These are phyloP conservation scores for Cyberlindnera mrakii DNA, from an alignment of 805 yeast genomes.

Conservation along the genomic window DNA sequence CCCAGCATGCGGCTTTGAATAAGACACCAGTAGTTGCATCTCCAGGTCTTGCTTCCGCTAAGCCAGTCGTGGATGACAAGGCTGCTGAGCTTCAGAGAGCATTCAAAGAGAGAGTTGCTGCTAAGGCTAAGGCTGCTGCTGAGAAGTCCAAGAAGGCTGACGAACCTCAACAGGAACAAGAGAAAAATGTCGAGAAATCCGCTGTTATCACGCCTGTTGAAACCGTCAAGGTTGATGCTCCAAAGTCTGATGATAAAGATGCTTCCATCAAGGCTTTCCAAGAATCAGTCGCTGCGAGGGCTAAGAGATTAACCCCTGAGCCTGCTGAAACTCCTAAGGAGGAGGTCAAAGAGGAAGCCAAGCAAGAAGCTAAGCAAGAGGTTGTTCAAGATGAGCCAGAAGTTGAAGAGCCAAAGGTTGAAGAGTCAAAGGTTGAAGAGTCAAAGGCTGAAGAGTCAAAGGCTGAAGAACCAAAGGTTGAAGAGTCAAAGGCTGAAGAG, in stretches of 20 bases:
- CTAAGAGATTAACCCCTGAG: conserved; percentile 2
- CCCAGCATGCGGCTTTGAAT: conserved; percentile 10
- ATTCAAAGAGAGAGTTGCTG: conserved; percentile 11
- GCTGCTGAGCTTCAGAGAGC: conserved; percentile 6
- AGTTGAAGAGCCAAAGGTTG: conserved; percentile 1
- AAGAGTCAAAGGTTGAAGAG: conserved; percentile 4
- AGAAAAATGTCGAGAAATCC: background rate
- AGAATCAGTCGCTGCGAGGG: conserved; percentile 16
- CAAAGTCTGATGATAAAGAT: background rate
- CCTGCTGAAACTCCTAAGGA: conserved; percentile 14
- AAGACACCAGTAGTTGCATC: conserved; percentile 7
- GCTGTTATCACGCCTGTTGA: background rate
- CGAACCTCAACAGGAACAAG: conserved; percentile 7
- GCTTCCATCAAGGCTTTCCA: conserved; percentile 8
- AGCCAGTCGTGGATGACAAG: conserved; percentile 9
- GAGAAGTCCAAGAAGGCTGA: conserved; percentile 7
- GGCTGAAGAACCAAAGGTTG: conserved; percentile 1
- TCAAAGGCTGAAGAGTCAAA: conserved; percentile 12
- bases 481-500: background rate
- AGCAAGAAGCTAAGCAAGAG: conserved; percentile 4
- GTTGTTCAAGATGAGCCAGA: conserved; percentile 1
- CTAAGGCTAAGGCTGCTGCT: conserved; percentile 11
- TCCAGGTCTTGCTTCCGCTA: conserved; percentile 14
- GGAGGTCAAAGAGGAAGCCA: conserved; percentile 11
- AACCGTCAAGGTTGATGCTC: no score